Evolutionary conservation across 2,329 filamentous ascomycete species (phyloP), one percentile per base, ranked within the genome.

Genomic region (Myriosclerotinia curreyana): DNA sequence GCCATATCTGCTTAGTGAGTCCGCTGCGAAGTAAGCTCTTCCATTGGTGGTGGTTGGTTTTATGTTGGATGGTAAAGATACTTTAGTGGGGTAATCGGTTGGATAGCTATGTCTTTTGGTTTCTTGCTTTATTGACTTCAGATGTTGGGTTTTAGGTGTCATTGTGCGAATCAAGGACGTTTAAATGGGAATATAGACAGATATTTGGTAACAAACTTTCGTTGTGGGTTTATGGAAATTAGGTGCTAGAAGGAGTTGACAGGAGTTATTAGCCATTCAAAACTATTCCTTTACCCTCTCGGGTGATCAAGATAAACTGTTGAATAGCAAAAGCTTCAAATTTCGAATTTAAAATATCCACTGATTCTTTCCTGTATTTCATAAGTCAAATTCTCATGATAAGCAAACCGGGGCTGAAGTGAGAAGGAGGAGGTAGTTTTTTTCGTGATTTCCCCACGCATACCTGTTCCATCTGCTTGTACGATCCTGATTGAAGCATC

Each of bases 1-100:
- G 65, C n/a, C 17, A 62, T 71, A n/a, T n/a, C n/a, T n/a, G 3
- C 42, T 66, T 25, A 65, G 44, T 28, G 34, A 58, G n/a, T 34
- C 12, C 15, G 5, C 5, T 50, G 25, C 42, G 20, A 59, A 59
- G 11, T 55, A 34, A 31, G 15, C 9, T 17, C 6, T 3, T 25
- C 17, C 12, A 1, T 12, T 48, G 1, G 7, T 9, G 31, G 8
- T 38, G n/a, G 28, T 46, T 9, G 28, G 15, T 25, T 36, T 22
- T n/a, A 2, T 58, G n/a, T 9, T 12, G 8, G 9, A 34, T 4
- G 2, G 28, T 46, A 20, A 20, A 9, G 8, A 12, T 25, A 17
- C 9, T 34, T 3, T 36, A 20, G 22, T 31, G 12, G 3, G 12
- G 11, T 6, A 31, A 31, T 31, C 28, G 28, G 28, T 25, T 66